Evolutionary conservation across 225 moss, liverwort and hornwort species (phyloP).

Genomic region (Bryoerythrophyllum caledonicum): DNA sequence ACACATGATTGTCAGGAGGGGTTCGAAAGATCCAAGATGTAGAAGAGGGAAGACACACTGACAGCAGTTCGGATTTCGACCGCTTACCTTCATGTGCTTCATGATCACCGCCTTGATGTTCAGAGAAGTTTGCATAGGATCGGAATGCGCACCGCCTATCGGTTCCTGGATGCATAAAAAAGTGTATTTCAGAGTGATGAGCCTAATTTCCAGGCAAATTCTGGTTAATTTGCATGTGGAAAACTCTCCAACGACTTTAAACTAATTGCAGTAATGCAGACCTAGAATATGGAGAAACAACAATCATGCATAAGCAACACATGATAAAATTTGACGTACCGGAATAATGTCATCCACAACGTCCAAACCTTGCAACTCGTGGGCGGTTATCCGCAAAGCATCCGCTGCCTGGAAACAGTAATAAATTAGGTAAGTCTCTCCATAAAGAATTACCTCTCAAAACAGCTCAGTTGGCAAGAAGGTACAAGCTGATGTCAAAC

Average conservation of each 20-base stretch:
- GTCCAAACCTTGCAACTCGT: slow-evolving; percentile 72
- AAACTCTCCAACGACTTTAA: not conserved
- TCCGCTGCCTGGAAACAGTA: slow-evolving; percentile 75
- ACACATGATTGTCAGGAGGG: not conserved
- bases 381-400: slow-evolving; percentile 87
- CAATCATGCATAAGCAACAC: slow-evolving; percentile 4
- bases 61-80: not conserved
- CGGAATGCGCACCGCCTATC: slow-evolving; percentile 88
- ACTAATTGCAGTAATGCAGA: slow-evolving; percentile 3
- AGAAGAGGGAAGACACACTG: not conserved
- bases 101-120: slow-evolving; percentile 78
- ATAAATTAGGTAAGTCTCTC: slow-evolving; percentile 11
- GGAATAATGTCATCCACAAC: slow-evolving; percentile 95
- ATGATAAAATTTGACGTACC: slow-evolving; percentile 43
- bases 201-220: not conserved
- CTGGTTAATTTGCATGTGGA: not conserved
- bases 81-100: slow-evolving; percentile 79
- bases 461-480: slow-evolving; percentile 2
- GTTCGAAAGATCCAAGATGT: not conserved
- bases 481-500: slow-evolving; percentile 32
- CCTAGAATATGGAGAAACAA: slow-evolving; percentile 8
- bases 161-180: slow-evolving; percentile 68
- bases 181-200: not conserved
- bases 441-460: not conserved
- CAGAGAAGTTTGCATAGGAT: slow-evolving; percentile 80